phyloP scores from a whole-genome alignment of 2,329 filamentous ascomycete species.

The Trichoderma sp. region DNA sequence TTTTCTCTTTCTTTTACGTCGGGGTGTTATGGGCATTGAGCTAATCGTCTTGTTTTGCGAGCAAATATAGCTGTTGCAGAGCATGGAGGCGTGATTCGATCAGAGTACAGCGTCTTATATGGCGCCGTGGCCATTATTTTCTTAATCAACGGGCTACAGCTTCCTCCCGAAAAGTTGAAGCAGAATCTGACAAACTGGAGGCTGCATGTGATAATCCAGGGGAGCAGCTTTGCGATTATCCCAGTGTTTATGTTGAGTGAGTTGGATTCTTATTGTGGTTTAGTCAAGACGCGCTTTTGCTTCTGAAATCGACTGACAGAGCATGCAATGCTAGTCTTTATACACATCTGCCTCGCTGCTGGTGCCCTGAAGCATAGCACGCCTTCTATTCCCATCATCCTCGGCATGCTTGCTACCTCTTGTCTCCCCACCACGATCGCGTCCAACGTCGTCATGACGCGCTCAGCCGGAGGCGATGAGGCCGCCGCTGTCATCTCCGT shows the following conservation, averaged over 20 bases:
- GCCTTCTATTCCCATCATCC: constrained; percentile 65
- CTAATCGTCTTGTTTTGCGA: background rate
- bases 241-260: constrained; percentile 62
- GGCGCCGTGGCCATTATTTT: constrained; percentile 70
- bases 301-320: background rate
- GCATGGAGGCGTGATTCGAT: constrained; percentile 53
- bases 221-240: constrained; percentile 66
- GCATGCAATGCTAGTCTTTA: constrained; percentile 38
- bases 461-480: constrained; percentile 67
- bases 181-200: constrained; percentile 67
- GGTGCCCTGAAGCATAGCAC: constrained; percentile 52
- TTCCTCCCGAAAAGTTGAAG: constrained; percentile 62
- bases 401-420: constrained; percentile 67
- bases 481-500: constrained; percentile 68
- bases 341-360: constrained; percentile 51
- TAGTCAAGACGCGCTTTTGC: background rate
- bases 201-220: constrained; percentile 67
- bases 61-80: constrained; percentile 42
- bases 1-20: background rate
- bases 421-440: constrained; percentile 72
- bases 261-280: constrained; percentile 17
- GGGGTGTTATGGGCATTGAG: background rate
- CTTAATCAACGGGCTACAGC: constrained; percentile 69
- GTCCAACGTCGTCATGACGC: constrained; percentile 74
- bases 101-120: constrained; percentile 64